A percentile compares a stretch with the other conserved stretches of the same genome.
phyloP scores from a whole-genome alignment of 2,329 filamentous ascomycete genomes.

The Cadophora gregata region DNA sequence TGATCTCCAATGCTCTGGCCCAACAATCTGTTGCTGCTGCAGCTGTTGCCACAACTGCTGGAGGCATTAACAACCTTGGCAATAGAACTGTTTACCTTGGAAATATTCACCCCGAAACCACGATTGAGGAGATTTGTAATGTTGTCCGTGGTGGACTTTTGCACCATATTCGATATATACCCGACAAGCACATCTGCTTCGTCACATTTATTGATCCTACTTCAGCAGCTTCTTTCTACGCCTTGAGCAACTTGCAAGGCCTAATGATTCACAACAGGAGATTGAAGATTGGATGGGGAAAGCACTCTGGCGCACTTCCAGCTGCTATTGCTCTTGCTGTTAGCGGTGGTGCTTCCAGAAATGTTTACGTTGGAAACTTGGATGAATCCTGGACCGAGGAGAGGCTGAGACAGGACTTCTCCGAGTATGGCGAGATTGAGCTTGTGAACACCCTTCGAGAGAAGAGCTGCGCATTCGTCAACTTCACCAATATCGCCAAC shows the following conservation, averaged over 20 bases:
- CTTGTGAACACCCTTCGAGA: slow-evolving; percentile 94
- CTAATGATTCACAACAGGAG: slow-evolving; percentile 99
- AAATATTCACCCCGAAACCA: slow-evolving; percentile 98
- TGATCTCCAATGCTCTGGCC: slow-evolving; percentile 94
- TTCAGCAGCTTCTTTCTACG: slow-evolving; percentile 96
- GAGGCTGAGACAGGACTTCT: slow-evolving; percentile 92
- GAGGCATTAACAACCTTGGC: slow-evolving; percentile 95
- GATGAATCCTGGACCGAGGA: slow-evolving; percentile 98
- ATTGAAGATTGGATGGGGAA: slow-evolving; percentile 98
- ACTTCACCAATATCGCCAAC: slow-evolving; percentile 99
- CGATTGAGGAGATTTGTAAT: slow-evolving; percentile 99
- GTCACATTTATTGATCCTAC: slow-evolving; percentile 99
- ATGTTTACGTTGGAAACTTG: slow-evolving; percentile 97
- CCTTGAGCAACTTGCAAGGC: slow-evolving; percentile 94
- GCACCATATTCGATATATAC: slow-evolving; percentile 98
- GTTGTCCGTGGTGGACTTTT: slow-evolving; percentile 94
- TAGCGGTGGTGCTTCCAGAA: slow-evolving; percentile 94
- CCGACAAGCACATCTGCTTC: slow-evolving; percentile 99
- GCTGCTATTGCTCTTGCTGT: slow-evolving; percentile 96
- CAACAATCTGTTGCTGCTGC: slow-evolving; percentile 98
- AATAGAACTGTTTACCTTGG: slow-evolving; percentile 98
- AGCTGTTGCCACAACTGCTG: slow-evolving; percentile 93
- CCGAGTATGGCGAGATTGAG: slow-evolving; percentile 97
- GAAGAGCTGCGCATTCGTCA: slow-evolving; percentile 99
- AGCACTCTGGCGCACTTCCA: slow-evolving; percentile 95